Base-by-base conservation (phyloP, 192 early-diverging fungal genomes). In the Obelidium mucronatum region DNA sequence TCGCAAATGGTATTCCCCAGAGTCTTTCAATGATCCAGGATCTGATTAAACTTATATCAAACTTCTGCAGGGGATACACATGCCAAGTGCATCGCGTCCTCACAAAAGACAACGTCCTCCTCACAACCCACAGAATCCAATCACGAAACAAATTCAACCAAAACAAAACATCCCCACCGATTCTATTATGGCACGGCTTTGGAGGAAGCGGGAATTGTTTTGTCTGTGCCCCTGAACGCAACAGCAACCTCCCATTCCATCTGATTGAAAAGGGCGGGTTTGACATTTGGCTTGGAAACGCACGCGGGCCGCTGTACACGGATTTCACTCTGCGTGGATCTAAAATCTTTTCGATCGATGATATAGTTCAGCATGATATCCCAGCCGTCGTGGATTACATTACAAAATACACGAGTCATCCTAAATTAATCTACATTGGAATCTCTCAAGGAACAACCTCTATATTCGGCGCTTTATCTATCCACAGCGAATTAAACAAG, bases 281-380 rank as follows among this genome's bases (percentile, higher is more conserved):
- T 78, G 94, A 95, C 78, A 93, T 96, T 1, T 96, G 94, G 94
- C 81, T 96, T 8, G 94, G 92, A 24, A 96, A 96, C 76, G 85
- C 91, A 37, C 88, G 94, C 34, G 94, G 93, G n/a, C 94, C 94
- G 84, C 93, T 94, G 79, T 95, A 95, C 77, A 90, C 91, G 40
- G 89, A 92, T 77, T 94, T 95, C 77, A 11, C 8, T 8, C 82
- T 76, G n/a, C 83, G 8, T 84, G 30, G 84, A 76, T 24, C 86
- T 91, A 0, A 33, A 28, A 28, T 93, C 67, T 95, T 93, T 78
- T 92, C 91, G 11, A 87, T 96, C 54, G 93, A 96, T 79, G 93
- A 96, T 72, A 89, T 93, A 55, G 92, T 92, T 35, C 75, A 87
- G 40, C 87, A 88, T 77, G 94, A 96, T 73, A 81, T 96, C 31